Base-by-base conservation (phyloP, 495 filamentous ascomycete genomes). In the Annulohypoxylon maeteangense region DNA sequence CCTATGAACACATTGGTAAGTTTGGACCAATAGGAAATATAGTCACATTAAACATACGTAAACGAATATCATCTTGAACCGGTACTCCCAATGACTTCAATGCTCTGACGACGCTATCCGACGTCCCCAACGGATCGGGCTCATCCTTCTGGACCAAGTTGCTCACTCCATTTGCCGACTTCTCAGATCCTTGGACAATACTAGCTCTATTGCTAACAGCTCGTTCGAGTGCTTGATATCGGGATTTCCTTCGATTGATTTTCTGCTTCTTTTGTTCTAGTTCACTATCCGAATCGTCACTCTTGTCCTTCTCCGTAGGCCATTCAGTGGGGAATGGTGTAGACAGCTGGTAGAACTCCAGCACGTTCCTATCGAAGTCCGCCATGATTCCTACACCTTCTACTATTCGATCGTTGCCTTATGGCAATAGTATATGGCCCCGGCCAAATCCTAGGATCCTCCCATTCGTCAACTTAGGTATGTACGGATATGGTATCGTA, bases 101-200 rank as follows among this genome's bases (percentile, higher is more conserved):
- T 10, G 92, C 85, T 68, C 90, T 85, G 64, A 97, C 88, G n/a
- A 99, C 93, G 74, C 92, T 96, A 53, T 92, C 90, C 0, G 89
- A 86, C 10, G 85, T 86, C 0, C 95, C 95, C 45, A 99, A 79
- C 1, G 95, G 93, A 77, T 99, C 95, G 1, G 93, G 88, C 78
- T 99, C 95, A 76, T 99, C 95, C 70, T 89, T 89, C 75, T 93
- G 92, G 16, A 93, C 90, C 50, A 93, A 76, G 72, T 90, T 95
- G 69, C 92, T 91, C 45, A 91, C 83, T 74, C 90, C 87, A 61
- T 75, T 84, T 36, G 83, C 87, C 16, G 87, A 89, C 75, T 84
- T 90, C 71, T 92, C 87, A 34, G 90, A 88, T 4, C 91, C 92
- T 14, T 90, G 87, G 12, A 91, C 83, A 22, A 86, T 78, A 60